Percentiles rank a stretch among this genome's conserved stretches.
phyloP scores from a whole-genome alignment of 1,139 yeast genomes.

The Pichia sp. region DNA sequence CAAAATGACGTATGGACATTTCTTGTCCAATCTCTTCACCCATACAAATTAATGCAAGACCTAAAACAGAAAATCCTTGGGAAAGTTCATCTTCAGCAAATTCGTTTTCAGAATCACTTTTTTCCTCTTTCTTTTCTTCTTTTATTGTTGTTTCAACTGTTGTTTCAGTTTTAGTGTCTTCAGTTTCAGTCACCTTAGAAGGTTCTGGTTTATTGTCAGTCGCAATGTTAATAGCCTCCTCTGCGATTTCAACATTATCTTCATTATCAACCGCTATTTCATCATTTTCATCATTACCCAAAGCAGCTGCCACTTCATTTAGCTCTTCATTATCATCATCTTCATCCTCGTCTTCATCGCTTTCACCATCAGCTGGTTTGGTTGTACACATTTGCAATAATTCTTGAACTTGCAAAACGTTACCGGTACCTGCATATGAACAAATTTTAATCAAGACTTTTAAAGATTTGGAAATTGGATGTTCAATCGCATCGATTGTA shows the following conservation, averaged over 20 bases:
- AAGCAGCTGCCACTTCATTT: conserved; percentile 10
- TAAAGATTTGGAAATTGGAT: conserved; percentile 84
- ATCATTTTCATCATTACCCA: conserved; percentile 29
- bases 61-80: conserved; percentile 89
- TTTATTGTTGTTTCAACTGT: conserved; percentile 17
- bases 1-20: conserved; percentile 94
- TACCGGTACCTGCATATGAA: conserved; percentile 97
- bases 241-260: conserved; percentile 10
- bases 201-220: conserved; percentile 1
- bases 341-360: conserved; percentile 42
- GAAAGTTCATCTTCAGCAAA: conserved; percentile 50
- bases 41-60: conserved; percentile 91
- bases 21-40: conserved; percentile 98
- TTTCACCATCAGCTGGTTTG: conserved; percentile 39
- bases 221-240: conserved; percentile 8
- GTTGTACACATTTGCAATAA: conserved; percentile 80
- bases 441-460: conserved; percentile 88
- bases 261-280: conserved; percentile 11
- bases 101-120: conserved; percentile 9
- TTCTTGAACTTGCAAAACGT: conserved; percentile 90
- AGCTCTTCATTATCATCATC: conserved; percentile 32
- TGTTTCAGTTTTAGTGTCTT: conserved; percentile 5
- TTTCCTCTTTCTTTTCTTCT: conserved; percentile 24
- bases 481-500: conserved; percentile 91
- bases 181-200: conserved; percentile 3